A percentile compares a stretch with the other conserved stretches of the same genome.
Evolutionary conservation across 2,329 filamentous ascomycete genomes (phyloP).

Genomic region (Colletotrichum graminicola): DNA sequence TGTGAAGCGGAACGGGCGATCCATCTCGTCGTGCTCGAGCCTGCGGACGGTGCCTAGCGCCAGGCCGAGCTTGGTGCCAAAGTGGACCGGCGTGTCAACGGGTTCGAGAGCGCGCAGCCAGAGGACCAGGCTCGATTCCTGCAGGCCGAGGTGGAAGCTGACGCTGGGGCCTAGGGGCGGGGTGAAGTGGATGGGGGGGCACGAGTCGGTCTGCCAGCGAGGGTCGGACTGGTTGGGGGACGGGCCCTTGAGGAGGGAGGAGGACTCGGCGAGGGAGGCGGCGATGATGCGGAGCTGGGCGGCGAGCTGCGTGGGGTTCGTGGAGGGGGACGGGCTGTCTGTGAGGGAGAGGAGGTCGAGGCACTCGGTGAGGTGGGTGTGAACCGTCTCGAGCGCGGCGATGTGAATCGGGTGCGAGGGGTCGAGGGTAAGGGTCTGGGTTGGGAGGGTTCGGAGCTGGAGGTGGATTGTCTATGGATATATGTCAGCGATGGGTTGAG

Average conservation of each 20-base stretch:
- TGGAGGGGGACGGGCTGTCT: slow-evolving; percentile 63
- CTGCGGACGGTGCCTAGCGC: slow-evolving; percentile 75
- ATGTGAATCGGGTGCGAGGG: slow-evolving; percentile 68
- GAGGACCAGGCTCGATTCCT: slow-evolving; percentile 77
- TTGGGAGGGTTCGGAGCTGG: slow-evolving; percentile 76
- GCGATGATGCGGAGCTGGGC: slow-evolving; percentile 68
- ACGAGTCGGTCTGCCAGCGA: slow-evolving; percentile 60
- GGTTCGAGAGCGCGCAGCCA: slow-evolving; percentile 78
- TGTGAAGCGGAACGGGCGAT: slow-evolving; percentile 77
- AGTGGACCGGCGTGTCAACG: slow-evolving; percentile 69
- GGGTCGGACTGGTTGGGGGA: slow-evolving; percentile 55
- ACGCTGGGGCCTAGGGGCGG: slow-evolving; percentile 68
- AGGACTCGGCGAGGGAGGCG: slow-evolving; percentile 65
- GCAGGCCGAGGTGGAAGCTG: slow-evolving; percentile 79
- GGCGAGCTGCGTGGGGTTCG: slow-evolving; percentile 68
- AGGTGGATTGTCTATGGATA: slow-evolving; percentile 77
- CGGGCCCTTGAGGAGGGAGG: slow-evolving; percentile 67
- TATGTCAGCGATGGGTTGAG: background rate
- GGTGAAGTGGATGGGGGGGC: slow-evolving; percentile 58
- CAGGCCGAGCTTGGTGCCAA: slow-evolving; percentile 76
- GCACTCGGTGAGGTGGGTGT: slow-evolving; percentile 83
- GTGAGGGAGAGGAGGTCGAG: slow-evolving; percentile 83
- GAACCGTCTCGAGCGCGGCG: slow-evolving; percentile 76
- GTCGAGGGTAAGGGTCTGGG: slow-evolving; percentile 63
- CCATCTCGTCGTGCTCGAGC: slow-evolving; percentile 83